A percentile compares a stretch with the other conserved stretches of the same genome.
phyloP scores from a whole-genome alignment of 2,329 filamentous ascomycete genomes.

The Amesomyces nigricolor region DNA sequence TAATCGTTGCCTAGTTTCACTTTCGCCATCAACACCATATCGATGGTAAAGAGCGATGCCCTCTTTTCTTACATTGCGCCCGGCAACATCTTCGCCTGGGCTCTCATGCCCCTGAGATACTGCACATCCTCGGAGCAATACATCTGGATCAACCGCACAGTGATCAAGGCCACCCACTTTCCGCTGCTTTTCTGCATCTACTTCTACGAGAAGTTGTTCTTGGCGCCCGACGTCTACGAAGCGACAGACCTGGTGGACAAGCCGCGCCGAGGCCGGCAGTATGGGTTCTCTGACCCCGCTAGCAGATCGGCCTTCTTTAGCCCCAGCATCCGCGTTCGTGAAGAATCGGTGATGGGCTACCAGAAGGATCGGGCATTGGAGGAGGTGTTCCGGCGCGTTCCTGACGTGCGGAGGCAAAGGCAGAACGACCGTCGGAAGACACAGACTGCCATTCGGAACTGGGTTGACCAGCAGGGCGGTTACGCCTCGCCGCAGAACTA shows the following conservation, averaged over 20 bases:
- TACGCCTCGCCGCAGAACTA: conserved; percentile 43
- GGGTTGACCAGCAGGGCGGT: conserved; percentile 71
- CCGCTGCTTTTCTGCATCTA: conserved; percentile 84
- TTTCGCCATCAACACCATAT: conserved; percentile 94
- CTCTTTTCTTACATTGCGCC: conserved; percentile 92
- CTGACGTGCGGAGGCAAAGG: conserved; percentile 57
- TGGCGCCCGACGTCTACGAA: conserved; percentile 71
- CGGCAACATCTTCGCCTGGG: conserved; percentile 85
- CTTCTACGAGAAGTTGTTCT: conserved; percentile 73
- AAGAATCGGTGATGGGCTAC: conserved; percentile 82
- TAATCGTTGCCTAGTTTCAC: conserved; percentile 53
- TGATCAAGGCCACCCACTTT: conserved; percentile 88
- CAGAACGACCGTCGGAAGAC: conserved; percentile 65
- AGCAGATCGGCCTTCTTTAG: conserved; percentile 63
- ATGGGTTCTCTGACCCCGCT: conserved; percentile 51
- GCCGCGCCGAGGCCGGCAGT: conserved; percentile 45
- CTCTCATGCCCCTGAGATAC: conserved; percentile 77
- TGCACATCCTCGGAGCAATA: conserved; percentile 74
- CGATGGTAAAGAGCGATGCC: conserved; percentile 97
- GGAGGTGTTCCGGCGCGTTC: conserved; percentile 77
- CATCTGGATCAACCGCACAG: conserved; percentile 77
- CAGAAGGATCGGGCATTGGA: conserved; percentile 87
- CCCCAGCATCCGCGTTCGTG: conserved; percentile 64
- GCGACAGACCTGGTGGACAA: conserved; percentile 82
- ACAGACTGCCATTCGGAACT: conserved; percentile 76